A percentile compares a stretch with the other conserved stretches of the same genome.
Conservation (phyloP, 1,284 basidiomycete species). For the Xerocomus amazonicus region DNA sequence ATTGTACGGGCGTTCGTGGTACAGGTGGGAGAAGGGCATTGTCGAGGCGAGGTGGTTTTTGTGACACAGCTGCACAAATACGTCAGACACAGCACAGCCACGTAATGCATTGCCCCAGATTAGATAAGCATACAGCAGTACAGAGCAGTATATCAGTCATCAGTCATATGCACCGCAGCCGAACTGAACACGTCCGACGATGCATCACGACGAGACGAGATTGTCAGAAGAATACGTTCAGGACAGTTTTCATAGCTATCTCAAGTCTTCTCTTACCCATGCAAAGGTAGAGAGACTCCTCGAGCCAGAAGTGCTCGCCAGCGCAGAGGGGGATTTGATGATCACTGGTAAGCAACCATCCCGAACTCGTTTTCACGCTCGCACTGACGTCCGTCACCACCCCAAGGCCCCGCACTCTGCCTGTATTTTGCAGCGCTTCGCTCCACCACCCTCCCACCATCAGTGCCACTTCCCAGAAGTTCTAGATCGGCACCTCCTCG, state of each 20-base stretch:
- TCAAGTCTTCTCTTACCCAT: slow-evolving; percentile 70
- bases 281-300: slow-evolving; percentile 72
- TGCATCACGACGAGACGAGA: slow-evolving; percentile 20
- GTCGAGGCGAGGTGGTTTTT: slow-evolving; percentile 1
- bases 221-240: slow-evolving; percentile 65
- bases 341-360: slow-evolving; percentile 56
- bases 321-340: slow-evolving; percentile 77
- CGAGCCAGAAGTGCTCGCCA: slow-evolving; percentile 64
- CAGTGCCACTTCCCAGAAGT: slow-evolving; percentile 53
- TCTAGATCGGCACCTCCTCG: slow-evolving; percentile 39
- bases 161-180: background rate
- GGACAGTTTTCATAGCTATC: slow-evolving; percentile 73
- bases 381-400: too few relatives aligned
- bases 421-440: slow-evolving; percentile 65
- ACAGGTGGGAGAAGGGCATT: background rate
- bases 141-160: background rate
- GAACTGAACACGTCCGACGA: background rate
- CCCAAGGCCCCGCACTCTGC: slow-evolving; percentile 54
- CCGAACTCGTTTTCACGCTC: too few relatives aligned
- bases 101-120: background rate
- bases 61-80: slow-evolving; percentile 8
- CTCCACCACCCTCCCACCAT: slow-evolving; percentile 54
- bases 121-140: background rate
- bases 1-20: slow-evolving; percentile 14
- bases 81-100: slow-evolving; percentile 12